Base-by-base conservation (phyloP, 2,329 filamentous ascomycete species). In the Xylariaceae sp. region DNA sequence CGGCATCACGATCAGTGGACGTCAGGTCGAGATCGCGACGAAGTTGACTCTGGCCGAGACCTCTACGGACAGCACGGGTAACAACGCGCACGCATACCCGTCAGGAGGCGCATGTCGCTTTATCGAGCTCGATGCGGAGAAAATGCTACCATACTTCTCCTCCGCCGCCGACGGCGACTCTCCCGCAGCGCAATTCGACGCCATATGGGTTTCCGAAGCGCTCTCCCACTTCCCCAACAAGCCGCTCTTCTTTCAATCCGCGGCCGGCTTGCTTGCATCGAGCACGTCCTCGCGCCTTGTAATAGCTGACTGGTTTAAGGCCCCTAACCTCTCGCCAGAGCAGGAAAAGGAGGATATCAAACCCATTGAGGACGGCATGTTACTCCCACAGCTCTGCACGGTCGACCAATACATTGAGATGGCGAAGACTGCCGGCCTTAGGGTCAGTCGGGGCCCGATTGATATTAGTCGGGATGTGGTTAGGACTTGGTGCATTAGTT, bases 261-360 rank as follows among this genome's bases (percentile, higher is more conserved):
- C 79, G 1, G 72, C 73, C 35, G 72, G 71, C 51, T 72, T 85
- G 39, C 71, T 86, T 53, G 78, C 74, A 44, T 59, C 72, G 0
- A 78, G 79, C 0, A 81, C 80, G 1, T 81, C 78, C 68, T 82
- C 78, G 67, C 67, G 65, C 9, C 69, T 86, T 50, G 81, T 83
- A 3, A 72, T 86, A 56, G 82, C 82, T 23, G 83, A 86, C 69
- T 86, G 83, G 83, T 85, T 86, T 73, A 83, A 82, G 73, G 78
- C 75, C 10, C 79, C 80, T 56, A 71, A 67, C 18, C 66, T 85
- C 49, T 73, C 70, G 6, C 59, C 65, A 0, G 72, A 78, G 61
- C 70, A 75, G 59, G 71, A 77, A 59, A 72, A 75, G 48, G 73
- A 73, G 51, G 82, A 85, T 65, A 84, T 86, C 64, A 79, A 80